Base-by-base conservation (phyloP, 225 moss, liverwort and hornwort genomes). In the Marchantia paleacea region DNA sequence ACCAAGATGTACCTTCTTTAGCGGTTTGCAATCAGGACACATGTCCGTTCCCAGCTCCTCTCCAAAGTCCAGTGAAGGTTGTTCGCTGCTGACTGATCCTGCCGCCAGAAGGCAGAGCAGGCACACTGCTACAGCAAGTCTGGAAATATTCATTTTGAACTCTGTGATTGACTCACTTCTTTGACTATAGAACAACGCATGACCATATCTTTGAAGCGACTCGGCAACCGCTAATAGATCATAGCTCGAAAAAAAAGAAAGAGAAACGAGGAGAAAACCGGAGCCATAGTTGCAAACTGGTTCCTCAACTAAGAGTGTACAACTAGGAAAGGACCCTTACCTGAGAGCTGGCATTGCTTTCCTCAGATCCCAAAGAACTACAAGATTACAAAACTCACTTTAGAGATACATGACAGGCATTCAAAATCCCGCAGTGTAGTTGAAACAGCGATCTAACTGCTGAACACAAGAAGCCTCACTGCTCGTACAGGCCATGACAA, bases 351-450 rank as follows among this genome's bases (percentile, higher is more conserved):
- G 95, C 64, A 88, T 97, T 79, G 90, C 90, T 62, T 90, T 95
- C 75, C 95, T 92, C 83, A 97, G 80, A 84, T 97, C 97, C 97
- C 97, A 97, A 52, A 97, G 91, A 80, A 95, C 97, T 97, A 72
- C 13, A 24, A 12, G 39, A 52, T 72, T 51, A 25, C 12, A 72
- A 9, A 72, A n/a, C 19, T 70, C 39, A 18, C 8, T 48, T 70
- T 19, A 39, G 39, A 39, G 39, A 39, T 39, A 39, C 39, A 2
- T 2, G 39, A 39, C 39, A 39, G 3, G 39, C 39, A 39, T 39
- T 39, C 39, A 39, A 39, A 39, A 39, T 39, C 39, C 39, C 39
- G 39, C 39, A 39, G 39, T 39, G 39, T 39, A 39, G 39, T 39
- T 39, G 39, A 39, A 39, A 39, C 39, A 39, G 39, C 39, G 39